Evolutionary conservation across 345 rosid genomes (phyloP), one percentile per base, ranked within the genome.

Genomic region (Citrus australasica): DNA sequence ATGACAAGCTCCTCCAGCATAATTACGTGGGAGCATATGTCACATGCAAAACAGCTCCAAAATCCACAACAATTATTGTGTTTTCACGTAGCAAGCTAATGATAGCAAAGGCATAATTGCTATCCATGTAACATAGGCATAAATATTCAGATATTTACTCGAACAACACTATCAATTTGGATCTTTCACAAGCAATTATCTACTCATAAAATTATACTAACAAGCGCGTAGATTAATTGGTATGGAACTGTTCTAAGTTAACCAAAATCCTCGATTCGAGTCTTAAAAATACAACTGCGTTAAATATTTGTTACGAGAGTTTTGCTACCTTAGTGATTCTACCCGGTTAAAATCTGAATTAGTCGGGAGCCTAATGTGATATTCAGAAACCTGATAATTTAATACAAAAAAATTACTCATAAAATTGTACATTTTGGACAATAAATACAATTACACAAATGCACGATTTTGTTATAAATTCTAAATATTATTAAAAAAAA

Each of bases 331-430:
- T 32, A 32, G 0, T 4, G 0, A 0, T 32, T 32, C 0, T 32
- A 32, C 5, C 0, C 0, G 0, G 0, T 0, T 32, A 32, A 0
- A 32, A 32, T 32, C 0, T 32, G 0, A 32, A 32, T 32, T 32
- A 32, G 0, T 32, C 5, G 5, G 0, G 4, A 25, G 0, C 0
- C 0, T 32, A 32, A 32, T 32, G 0, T 4, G 0, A 0, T 32
- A 0, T 32, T 32, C 5, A 5, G 2, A 32, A 4, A 32, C 0
- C 5, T 4, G 0, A 32, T 32, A 0, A 32, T 32, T 32, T 32
- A 32, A 32, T 32, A 32, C 5, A 4, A 32, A 32, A 32, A 32
- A 32, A 4, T 4, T 4, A 32, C 32, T 30, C 32, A 30, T 30
- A 30, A 30, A 30, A 30, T 30, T 30, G 32, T 30, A 30, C 32